phyloP scores from a whole-genome alignment of 306 rosid species.

The Sophora flavescens region DNA sequence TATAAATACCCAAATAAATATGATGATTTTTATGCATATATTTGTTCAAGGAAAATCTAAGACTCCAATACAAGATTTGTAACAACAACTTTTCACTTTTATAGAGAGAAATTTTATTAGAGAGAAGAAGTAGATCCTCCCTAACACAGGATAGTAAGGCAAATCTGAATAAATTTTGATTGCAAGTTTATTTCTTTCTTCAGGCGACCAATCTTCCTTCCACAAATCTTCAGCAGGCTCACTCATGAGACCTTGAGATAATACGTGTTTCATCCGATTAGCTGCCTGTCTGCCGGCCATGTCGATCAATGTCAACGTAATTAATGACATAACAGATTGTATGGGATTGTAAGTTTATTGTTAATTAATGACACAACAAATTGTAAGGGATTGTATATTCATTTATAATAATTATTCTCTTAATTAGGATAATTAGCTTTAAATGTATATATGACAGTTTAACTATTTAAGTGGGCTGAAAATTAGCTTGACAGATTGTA shows the following conservation, averaged over 20 bases:
- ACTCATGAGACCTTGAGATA: conserved; percentile 47
- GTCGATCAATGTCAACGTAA: too few relatives aligned
- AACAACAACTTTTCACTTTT: background rate
- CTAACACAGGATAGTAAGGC: background rate
- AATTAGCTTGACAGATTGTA: too few relatives aligned
- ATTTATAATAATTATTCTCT: too few relatives aligned
- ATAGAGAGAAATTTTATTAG: background rate
- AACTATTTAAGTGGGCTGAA: too few relatives aligned
- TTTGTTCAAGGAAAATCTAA: background rate
- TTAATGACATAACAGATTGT: too few relatives aligned
- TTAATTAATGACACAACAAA: too few relatives aligned
- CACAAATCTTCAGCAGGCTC: conserved; percentile 63
- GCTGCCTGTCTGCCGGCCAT: conserved; percentile 82
- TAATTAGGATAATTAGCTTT: too few relatives aligned
- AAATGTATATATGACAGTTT: too few relatives aligned
- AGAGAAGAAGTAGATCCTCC: background rate
- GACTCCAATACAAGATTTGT: background rate
- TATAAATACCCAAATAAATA: conserved; percentile 38
- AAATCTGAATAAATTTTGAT: conserved; percentile 51
- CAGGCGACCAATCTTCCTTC: conserved; percentile 69
- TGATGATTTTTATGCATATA: background rate
- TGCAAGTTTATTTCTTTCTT: conserved; percentile 71
- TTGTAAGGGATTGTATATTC: too few relatives aligned
- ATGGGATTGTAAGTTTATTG: too few relatives aligned
- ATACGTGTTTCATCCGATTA: conserved; percentile 62